Conservation (phyloP, 805 yeast genomes). For the Pichia thaimueangensis region DNA sequence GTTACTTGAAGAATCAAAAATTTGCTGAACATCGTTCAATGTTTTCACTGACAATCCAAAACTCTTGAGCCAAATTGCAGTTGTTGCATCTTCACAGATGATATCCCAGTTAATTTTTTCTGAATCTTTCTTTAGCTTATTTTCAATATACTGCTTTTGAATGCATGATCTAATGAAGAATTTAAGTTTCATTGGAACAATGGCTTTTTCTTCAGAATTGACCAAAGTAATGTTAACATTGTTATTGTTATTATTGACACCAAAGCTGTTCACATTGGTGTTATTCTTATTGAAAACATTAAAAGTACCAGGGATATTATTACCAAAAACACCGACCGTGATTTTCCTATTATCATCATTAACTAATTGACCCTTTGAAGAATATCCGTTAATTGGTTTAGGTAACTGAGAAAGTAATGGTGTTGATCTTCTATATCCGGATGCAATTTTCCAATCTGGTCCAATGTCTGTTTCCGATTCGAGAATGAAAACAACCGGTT, state of each 20-base stretch:
- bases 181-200: conserved; percentile 48
- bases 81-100: conserved; percentile 54
- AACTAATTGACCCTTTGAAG: conserved; percentile 9
- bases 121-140: conserved; percentile 16
- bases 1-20: conserved; percentile 23
- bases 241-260: conserved; percentile 1
- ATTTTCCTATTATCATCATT: conserved; percentile 6
- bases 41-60: conserved; percentile 47
- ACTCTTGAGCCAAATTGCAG: conserved; percentile 48
- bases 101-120: conserved; percentile 42
- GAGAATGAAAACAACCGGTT: conserved; percentile 28
- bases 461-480: conserved; percentile 39
- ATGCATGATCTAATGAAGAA: conserved; percentile 49
- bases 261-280: conserved; percentile 5
- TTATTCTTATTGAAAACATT: conserved; percentile 3
- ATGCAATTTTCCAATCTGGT: conserved; percentile 45
- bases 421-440: conserved; percentile 37
- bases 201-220: conserved; percentile 27
- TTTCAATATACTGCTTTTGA: conserved; percentile 43
- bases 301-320: conserved; percentile 16
- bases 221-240: background rate
- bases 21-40: conserved; percentile 44
- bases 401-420: conserved; percentile 38
- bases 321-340: conserved; percentile 17
- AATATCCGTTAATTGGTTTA: conserved; percentile 11